phyloP scores from a whole-genome alignment of 441 rosid species.

The Arabidopsis lyrata region DNA sequence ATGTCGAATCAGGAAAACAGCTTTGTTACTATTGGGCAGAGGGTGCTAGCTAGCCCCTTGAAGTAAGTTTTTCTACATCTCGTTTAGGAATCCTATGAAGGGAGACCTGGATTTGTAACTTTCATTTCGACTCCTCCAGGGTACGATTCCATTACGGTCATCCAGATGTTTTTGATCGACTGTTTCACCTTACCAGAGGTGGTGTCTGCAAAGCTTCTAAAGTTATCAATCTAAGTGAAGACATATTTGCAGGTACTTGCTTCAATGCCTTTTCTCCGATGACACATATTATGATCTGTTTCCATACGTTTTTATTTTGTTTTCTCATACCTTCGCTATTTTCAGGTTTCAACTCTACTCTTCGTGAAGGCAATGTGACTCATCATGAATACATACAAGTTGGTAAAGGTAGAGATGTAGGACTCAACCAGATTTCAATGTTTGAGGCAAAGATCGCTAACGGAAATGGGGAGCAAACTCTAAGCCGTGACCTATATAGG shows the following conservation, averaged over 20 bases:
- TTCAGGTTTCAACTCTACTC: slow-evolving; percentile 92
- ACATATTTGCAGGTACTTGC: slow-evolving; percentile 86
- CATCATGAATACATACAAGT: slow-evolving; percentile 99
- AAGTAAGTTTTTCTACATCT: slow-evolving; percentile 53
- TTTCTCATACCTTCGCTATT: slow-evolving; percentile 33
- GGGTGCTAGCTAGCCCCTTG: slow-evolving; percentile 76
- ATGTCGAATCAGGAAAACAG: slow-evolving; percentile 85
- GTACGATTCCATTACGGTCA: slow-evolving; percentile 98
- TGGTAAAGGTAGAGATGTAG: slow-evolving; percentile 99
- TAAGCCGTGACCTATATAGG: slow-evolving; percentile 88
- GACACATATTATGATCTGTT: slow-evolving; percentile 42
- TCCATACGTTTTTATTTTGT: background rate
- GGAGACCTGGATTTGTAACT: background rate
- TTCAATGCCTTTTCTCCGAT: slow-evolving; percentile 44
- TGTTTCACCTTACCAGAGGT: slow-evolving; percentile 96
- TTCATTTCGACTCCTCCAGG: slow-evolving; percentile 48
- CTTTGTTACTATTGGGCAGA: slow-evolving; percentile 84
- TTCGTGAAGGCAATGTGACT: slow-evolving; percentile 92
- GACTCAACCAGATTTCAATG: slow-evolving; percentile 94
- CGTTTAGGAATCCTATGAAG: slow-evolving; percentile 47
- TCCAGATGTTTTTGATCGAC: slow-evolving; percentile 95
- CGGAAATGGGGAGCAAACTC: slow-evolving; percentile 97
- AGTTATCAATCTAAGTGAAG: slow-evolving; percentile 95
- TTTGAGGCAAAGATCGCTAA: slow-evolving; percentile 98
- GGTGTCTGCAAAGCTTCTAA: slow-evolving; percentile 98